A percentile compares a stretch with the other conserved stretches of the same genome.
Evolutionary conservation across 169 alveolate genomes (phyloP).

Genomic region (Plasmodium vinckei): DNA sequence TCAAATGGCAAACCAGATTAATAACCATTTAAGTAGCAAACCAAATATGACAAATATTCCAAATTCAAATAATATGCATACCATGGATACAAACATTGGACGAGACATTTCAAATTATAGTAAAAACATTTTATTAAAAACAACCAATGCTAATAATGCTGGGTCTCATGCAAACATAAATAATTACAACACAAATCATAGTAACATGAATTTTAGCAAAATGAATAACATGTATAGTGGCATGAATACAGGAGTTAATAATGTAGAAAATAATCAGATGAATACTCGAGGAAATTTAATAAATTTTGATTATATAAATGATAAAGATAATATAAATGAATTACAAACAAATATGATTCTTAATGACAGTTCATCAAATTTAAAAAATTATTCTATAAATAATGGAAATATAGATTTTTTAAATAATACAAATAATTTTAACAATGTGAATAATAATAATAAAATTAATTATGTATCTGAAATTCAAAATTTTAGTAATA

Average conservation of each 20-base stretch:
- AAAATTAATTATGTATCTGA: neutral
- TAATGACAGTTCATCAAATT: conserved; percentile 5
- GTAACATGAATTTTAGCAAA: too few relatives aligned
- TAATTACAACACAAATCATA: too few relatives aligned
- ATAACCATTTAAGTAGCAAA: neutral
- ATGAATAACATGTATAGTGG: too few relatives aligned
- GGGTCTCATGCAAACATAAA: too few relatives aligned
- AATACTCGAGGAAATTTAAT: conserved; percentile 10
- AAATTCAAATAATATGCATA: neutral
- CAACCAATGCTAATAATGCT: too few relatives aligned
- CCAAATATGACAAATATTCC: neutral
- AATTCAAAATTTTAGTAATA: too few relatives aligned
- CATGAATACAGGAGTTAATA: neutral
- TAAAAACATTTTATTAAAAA: too few relatives aligned
- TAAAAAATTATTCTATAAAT: neutral
- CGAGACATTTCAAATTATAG: too few relatives aligned
- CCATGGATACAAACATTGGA: neutral
- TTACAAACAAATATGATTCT: neutral
- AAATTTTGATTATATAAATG: conserved; percentile 22
- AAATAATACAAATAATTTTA: neutral
- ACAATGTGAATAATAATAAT: neutral
- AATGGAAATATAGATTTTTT: neutral
- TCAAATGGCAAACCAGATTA: neutral
- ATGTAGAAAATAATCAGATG: neutral
- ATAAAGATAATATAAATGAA: conserved; percentile 23